These are phyloP conservation scores for Acanthamoeba rhysodes DNA, from an alignment of 208 protist species.

Conservation along the genomic window DNA sequence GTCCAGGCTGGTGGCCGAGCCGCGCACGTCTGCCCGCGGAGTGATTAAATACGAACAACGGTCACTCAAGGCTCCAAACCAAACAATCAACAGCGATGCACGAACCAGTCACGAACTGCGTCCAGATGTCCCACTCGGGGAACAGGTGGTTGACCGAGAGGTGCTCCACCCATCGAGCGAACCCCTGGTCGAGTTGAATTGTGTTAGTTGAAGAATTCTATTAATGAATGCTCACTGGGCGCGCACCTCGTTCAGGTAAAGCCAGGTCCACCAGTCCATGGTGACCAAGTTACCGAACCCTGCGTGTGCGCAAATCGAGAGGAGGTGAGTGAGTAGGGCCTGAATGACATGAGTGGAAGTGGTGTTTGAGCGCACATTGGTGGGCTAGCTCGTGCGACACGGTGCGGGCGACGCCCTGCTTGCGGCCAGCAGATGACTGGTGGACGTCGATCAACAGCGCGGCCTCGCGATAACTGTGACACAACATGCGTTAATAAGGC, in stretches of 20 bases:
- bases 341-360: not conserved
- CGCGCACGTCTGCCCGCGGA: not conserved
- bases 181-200: conserved; percentile 89
- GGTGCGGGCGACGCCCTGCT: conserved; percentile 72
- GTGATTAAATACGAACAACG: not conserved
- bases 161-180: conserved; percentile 97
- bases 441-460: conserved; percentile 86
- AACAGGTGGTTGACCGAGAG: conserved; percentile 72
- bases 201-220: conserved; percentile 82
- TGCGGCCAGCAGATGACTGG: conserved; percentile 49
- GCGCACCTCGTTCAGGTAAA: conserved; percentile 98
- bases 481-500: conserved; percentile 97
- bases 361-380: conserved; percentile 24
- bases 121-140: conserved; percentile 85
- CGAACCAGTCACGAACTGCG: conserved; percentile 91
- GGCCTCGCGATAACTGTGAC: conserved; percentile 96
- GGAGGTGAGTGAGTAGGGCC: not conserved
- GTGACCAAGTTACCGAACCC: conserved; percentile 99
- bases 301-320: conserved; percentile 87
- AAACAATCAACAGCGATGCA: conserved; percentile 82
- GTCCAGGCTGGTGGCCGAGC: conserved; percentile 91
- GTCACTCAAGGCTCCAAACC: not conserved
- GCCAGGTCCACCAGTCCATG: conserved; percentile 98
- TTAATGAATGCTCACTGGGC: not conserved
- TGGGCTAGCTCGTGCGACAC: conserved; percentile 87